phyloP scores from a whole-genome alignment of 495 filamentous ascomycete species.

The Tirmania nivea region DNA sequence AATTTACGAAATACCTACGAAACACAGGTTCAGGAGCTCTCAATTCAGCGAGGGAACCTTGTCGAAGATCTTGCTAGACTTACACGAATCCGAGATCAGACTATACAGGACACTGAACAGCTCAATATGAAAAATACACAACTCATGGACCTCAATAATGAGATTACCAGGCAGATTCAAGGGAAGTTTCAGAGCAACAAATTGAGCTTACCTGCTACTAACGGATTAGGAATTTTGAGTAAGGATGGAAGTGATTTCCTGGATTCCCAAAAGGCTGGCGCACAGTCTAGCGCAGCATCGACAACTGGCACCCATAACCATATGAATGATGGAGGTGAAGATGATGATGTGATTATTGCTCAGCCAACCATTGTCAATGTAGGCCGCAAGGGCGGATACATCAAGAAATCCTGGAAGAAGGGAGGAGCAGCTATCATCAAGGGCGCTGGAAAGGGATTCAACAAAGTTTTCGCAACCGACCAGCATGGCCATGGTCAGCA shows the following conservation, averaged over 20 bases:
- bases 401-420: conserved; percentile 97
- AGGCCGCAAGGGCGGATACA: conserved; percentile 14
- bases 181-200: conserved; percentile 66
- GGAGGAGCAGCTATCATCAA: conserved; percentile 81
- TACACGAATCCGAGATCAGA: conserved; percentile 65
- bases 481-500: conserved; percentile 23
- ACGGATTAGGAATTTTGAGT: conserved; percentile 70
- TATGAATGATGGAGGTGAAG: conserved; percentile 22
- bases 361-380: conserved; percentile 49
- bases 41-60: conserved; percentile 59
- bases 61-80: conserved; percentile 62
- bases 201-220: conserved; percentile 19
- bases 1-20: conserved; percentile 60
- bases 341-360: conserved; percentile 47
- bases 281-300: background rate
- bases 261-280: background rate
- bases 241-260: conserved; percentile 11
- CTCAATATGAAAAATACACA: conserved; percentile 83
- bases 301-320: conserved; percentile 18
- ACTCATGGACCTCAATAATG: conserved; percentile 80
- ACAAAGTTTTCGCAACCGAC: conserved; percentile 24
- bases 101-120: conserved; percentile 85
- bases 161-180: conserved; percentile 83
- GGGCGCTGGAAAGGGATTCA: conserved; percentile 80
- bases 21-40: conserved; percentile 60